Conservation (phyloP, 2,329 filamentous ascomycete genomes). For the Aspergillus carbonarius region DNA sequence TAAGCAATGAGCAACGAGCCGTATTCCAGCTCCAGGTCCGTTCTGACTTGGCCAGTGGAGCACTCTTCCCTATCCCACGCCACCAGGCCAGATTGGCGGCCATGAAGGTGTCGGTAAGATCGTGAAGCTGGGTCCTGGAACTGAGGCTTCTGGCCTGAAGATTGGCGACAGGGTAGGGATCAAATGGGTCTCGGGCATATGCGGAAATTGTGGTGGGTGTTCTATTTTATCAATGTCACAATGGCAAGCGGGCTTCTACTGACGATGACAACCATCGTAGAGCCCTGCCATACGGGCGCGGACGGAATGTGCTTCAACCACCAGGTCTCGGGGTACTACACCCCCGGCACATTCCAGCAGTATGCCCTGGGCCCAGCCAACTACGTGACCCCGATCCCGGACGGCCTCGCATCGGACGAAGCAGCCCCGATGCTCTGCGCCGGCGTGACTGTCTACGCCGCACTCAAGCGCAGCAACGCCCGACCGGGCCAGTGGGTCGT, state of each 20-base stretch:
- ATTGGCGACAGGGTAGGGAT: constrained; percentile 69
- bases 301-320: constrained; percentile 58
- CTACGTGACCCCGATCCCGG: constrained; percentile 70
- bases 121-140: constrained; percentile 63
- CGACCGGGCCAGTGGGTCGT: constrained; percentile 61
- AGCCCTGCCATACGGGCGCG: constrained; percentile 54
- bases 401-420: constrained; percentile 56
- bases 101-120: constrained; percentile 68
- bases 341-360: constrained; percentile 71
- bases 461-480: constrained; percentile 61
- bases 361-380: constrained; percentile 63
- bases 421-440: constrained; percentile 69
- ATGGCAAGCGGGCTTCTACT: neutral
- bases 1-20: constrained; percentile 10
- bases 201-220: constrained; percentile 51
- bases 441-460: constrained; percentile 66
- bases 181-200: constrained; percentile 64
- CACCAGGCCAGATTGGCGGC: constrained; percentile 63
- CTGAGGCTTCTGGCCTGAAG: constrained; percentile 57
- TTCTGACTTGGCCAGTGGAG: constrained; percentile 46
- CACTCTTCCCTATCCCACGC: constrained; percentile 59
- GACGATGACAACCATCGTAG: constrained; percentile 13
- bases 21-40: neutral
- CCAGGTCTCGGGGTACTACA: constrained; percentile 65
- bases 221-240: neutral